phyloP scores from a whole-genome alignment of 2,329 filamentous ascomycete species.

The Cercospora beticola region DNA sequence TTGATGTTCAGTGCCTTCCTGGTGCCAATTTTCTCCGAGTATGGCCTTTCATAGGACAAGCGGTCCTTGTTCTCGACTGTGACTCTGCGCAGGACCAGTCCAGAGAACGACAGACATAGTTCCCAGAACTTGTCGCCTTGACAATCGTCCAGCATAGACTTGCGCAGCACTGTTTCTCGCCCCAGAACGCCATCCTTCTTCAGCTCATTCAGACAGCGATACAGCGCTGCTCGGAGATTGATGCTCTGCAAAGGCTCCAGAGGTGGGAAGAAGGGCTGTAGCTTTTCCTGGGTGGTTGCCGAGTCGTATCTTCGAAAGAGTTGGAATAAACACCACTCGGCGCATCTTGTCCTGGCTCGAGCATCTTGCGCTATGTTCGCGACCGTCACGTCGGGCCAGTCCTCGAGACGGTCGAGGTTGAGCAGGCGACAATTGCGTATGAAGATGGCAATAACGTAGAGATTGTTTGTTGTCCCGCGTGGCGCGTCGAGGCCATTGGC shows the following conservation, averaged over 20 bases:
- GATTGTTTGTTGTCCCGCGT: slow-evolving; percentile 3
- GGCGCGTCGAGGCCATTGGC: slow-evolving; percentile 1
- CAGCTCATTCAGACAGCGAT: slow-evolving; percentile 75
- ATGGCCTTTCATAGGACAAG: slow-evolving; percentile 24
- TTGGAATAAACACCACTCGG: slow-evolving; percentile 90
- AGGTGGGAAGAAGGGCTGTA: slow-evolving; percentile 87
- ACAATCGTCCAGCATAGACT: slow-evolving; percentile 96
- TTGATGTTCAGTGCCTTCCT: slow-evolving; percentile 36
- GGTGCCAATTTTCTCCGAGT: slow-evolving; percentile 56
- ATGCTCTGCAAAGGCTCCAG: slow-evolving; percentile 86
- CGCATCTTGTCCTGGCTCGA: slow-evolving; percentile 75
- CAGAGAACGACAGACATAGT: slow-evolving; percentile 78
- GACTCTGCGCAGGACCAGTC: slow-evolving; percentile 70
- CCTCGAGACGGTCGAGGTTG: slow-evolving; percentile 69
- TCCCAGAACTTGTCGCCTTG: slow-evolving; percentile 89
- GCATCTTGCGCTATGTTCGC: slow-evolving; percentile 69
- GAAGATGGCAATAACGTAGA: slow-evolving; percentile 60
- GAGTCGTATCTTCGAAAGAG: slow-evolving; percentile 83
- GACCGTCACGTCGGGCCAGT: slow-evolving; percentile 76
- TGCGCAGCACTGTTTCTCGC: slow-evolving; percentile 76
- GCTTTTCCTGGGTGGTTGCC: slow-evolving; percentile 73
- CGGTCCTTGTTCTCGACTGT: slow-evolving; percentile 50
- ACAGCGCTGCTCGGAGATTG: slow-evolving; percentile 81
- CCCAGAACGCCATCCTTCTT: slow-evolving; percentile 86
- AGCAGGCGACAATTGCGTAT: slow-evolving; percentile 81